phyloP scores from a whole-genome alignment of 1,284 basidiomycete genomes.

The Marasmius fiardii region DNA sequence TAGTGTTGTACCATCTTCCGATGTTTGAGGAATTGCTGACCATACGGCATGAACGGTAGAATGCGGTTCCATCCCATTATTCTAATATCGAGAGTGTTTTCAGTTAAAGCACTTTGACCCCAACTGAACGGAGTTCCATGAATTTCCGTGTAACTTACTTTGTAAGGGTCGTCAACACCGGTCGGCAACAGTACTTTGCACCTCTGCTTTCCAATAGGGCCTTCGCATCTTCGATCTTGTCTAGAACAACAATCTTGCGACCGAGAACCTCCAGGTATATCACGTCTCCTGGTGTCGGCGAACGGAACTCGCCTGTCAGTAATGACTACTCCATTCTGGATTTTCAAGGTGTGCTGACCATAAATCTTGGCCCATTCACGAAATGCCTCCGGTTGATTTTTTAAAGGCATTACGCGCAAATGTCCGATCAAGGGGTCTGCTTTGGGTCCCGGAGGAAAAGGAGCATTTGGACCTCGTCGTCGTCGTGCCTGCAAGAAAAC shows the following conservation, averaged over 20 bases:
- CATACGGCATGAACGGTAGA: slow-evolving; percentile 18
- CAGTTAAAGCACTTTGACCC: too few relatives aligned
- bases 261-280: slow-evolving; percentile 12
- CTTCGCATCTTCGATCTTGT: slow-evolving; percentile 11
- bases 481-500: too few relatives aligned
- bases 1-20: slow-evolving; percentile 18
- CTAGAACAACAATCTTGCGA: slow-evolving; percentile 11
- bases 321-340: too few relatives aligned
- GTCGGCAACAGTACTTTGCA: slow-evolving; percentile 14
- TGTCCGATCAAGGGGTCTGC: slow-evolving; percentile 17
- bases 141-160: slow-evolving; percentile 15
- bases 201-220: slow-evolving; percentile 15
- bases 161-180: slow-evolving; percentile 9
- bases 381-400: slow-evolving; percentile 13
- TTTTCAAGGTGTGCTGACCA: slow-evolving; percentile 19
- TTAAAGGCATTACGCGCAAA: slow-evolving; percentile 11
- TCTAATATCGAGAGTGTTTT: slow-evolving; percentile 6
- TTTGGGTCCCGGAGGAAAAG: slow-evolving; percentile 15
- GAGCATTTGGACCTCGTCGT: too few relatives aligned
- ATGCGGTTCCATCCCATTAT: slow-evolving; percentile 21
- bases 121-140: neutral
- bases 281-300: slow-evolving; percentile 11
- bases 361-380: slow-evolving; percentile 18
- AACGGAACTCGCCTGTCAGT: too few relatives aligned
- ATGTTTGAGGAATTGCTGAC: slow-evolving; percentile 18